Conservation (phyloP, 345 rosid species). For the Raphanus sativus region DNA sequence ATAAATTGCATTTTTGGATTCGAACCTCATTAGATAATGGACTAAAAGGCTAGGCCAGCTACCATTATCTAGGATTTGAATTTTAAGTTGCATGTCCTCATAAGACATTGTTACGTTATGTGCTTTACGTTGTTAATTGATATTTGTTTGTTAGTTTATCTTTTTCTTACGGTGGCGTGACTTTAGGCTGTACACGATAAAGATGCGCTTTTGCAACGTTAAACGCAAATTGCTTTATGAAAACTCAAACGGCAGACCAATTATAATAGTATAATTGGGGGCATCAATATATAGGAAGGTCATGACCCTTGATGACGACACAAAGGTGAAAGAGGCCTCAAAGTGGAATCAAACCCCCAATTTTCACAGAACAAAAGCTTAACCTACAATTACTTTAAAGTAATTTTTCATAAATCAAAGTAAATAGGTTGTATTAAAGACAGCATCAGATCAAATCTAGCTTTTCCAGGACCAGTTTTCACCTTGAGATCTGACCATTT, state of each 20-base stretch:
- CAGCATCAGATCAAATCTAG: conserved; percentile 39
- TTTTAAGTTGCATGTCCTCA: not conserved
- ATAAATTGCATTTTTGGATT: not conserved
- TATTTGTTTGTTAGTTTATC: not conserved
- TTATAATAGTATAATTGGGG: conserved; percentile 4
- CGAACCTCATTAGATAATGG: not conserved
- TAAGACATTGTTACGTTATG: not conserved
- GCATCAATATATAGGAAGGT: conserved; percentile 38
- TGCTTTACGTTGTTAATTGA: not conserved
- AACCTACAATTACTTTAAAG: conserved; percentile 17
- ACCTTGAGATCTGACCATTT: conserved; percentile 41
- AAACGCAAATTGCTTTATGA: conserved; percentile 16
- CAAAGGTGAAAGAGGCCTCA: conserved; percentile 36
- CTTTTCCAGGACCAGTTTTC: conserved; percentile 2
- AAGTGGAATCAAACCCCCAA: conserved; percentile 35
- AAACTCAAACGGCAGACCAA: conserved; percentile 16
- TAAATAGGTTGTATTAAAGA: conserved; percentile 28
- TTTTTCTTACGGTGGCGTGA: conserved; percentile 15
- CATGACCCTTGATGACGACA: conserved; percentile 31
- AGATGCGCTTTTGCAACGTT: conserved; percentile 38
- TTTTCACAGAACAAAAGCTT: conserved; percentile 40
- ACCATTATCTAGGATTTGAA: not conserved
- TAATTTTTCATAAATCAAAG: not conserved
- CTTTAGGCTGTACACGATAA: conserved; percentile 30
- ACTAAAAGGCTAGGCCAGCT: not conserved